Evolutionary conservation across 1,284 basidiomycete genomes (phyloP).

Genomic region (Volvariella volvacea): DNA sequence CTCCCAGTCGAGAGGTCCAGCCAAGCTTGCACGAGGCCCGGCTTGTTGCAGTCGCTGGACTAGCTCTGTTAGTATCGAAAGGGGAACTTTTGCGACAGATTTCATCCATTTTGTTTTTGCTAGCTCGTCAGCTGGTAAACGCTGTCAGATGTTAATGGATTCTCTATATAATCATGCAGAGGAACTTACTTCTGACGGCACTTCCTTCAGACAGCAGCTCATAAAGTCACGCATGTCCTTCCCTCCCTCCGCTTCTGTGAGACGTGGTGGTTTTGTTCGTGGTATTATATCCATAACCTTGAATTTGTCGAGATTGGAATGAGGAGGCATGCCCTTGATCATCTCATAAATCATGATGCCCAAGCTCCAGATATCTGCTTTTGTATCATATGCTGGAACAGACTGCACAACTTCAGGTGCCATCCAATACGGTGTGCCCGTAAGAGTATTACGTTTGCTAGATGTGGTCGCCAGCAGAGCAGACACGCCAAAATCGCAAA

Average conservation of each 20-base stretch:
- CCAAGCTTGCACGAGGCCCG: slow-evolving; percentile 76
- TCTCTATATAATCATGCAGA: neutral
- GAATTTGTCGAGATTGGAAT: slow-evolving; percentile 81
- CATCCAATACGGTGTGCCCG: slow-evolving; percentile 99
- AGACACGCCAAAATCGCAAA: slow-evolving; percentile 96
- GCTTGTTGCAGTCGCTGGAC: slow-evolving; percentile 74
- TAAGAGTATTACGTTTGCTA: slow-evolving; percentile 90
- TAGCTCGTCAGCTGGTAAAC: slow-evolving; percentile 87
- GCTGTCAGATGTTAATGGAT: slow-evolving; percentile 36
- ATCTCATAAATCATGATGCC: slow-evolving; percentile 96
- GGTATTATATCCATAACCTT: slow-evolving; percentile 92
- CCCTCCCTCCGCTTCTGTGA: slow-evolving; percentile 74
- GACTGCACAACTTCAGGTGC: slow-evolving; percentile 93
- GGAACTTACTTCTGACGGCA: slow-evolving; percentile 64
- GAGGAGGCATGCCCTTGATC: slow-evolving; percentile 89
- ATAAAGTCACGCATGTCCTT: slow-evolving; percentile 91
- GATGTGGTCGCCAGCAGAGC: slow-evolving; percentile 83
- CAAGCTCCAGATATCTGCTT: slow-evolving; percentile 95
- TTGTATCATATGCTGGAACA: slow-evolving; percentile 85
- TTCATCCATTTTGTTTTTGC: slow-evolving; percentile 93
- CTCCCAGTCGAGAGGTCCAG: slow-evolving; percentile 68
- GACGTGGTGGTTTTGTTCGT: slow-evolving; percentile 76
- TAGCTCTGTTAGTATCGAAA: slow-evolving; percentile 79
- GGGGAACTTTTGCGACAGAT: slow-evolving; percentile 58
- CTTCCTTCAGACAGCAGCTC: slow-evolving; percentile 78